Base-by-base conservation (phyloP, 805 yeast genomes). In the Starmera quercuum region DNA sequence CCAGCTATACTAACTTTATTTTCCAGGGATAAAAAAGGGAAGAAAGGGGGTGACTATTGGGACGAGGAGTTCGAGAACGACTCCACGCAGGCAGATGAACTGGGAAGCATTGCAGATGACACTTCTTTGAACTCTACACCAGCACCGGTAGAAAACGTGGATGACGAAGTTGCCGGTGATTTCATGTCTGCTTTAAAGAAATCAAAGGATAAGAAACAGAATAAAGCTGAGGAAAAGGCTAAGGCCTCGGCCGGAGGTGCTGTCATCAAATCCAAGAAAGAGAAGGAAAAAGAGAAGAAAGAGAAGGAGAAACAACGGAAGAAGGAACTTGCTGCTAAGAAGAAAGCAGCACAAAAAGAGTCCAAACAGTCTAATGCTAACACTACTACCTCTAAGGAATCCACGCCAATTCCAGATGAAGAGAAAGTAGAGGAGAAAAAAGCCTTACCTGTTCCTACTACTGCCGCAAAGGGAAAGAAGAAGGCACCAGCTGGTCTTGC, bases 211-310 rank as follows among this genome's bases (percentile, higher is more conserved):
- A 84, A 83, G 71, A 78, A 74, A 45, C 78, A 70, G 30, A 78
- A 77, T 59, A 77, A 71, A 39, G 79, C 75, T 35, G 76, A 73
- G 40, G 78, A 75, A 47, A 73, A 73, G 35, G 71, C 73, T 41
- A 63, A 57, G 63, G 65, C 39, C 56, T 58, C 33, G 58, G 64
- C 31, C 31, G 61, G 55, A 21, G 86, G 74, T 20, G 86, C 90
- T 31, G 72, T 76, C 44, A 68, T 87, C 53, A 86, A 88, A 61
- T 76, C 90, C 37, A 92, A 90, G 73, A 87, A 90, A 63, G 97
- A 83, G 53, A 83, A 83, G 63, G 94, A 90, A 65, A 88, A 80
- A 66, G 95, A 92, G 61, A 85, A 84, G 76, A 95, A 90, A 59
- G 95, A 88, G 59, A 77, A 75, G 45, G 94, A 83, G 56, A 90